These are phyloP conservation scores for Pouteria glomerata DNA, from an alignment of 148 eudicot species.

Conservation along the genomic window DNA sequence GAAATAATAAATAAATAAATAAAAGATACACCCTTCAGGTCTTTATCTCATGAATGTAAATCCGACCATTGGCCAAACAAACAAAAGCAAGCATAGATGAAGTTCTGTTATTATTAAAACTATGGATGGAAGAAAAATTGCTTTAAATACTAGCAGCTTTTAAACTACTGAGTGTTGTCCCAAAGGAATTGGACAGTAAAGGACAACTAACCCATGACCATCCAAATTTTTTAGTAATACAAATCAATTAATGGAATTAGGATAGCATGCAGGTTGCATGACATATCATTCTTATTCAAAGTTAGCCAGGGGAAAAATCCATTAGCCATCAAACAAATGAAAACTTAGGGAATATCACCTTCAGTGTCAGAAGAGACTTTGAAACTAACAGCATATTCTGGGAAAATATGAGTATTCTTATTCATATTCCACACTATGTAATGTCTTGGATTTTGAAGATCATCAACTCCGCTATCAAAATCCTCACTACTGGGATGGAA, in stretches of 20 bases:
- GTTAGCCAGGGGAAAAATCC: not conserved
- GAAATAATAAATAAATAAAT: no score
- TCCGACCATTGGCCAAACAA: not conserved
- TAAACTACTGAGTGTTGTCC: not conserved
- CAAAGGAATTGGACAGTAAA: constrained; percentile 1
- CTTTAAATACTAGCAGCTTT: not conserved
- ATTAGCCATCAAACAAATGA: no score
- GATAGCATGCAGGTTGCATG: no score
- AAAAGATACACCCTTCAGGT: not conserved
- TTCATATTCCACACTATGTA: constrained; percentile 88
- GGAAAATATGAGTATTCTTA: constrained; percentile 71
- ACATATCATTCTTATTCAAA: not conserved
- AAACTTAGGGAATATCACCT: constrained; percentile 49
- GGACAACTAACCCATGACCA: constrained; percentile 1
- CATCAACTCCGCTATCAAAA: constrained; percentile 91
- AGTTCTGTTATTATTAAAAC: no score
- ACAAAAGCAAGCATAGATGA: not conserved
- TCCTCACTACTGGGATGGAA: constrained; percentile 74
- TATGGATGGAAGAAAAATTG: not conserved
- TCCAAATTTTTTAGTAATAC: no score
- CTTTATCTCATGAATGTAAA: not conserved
- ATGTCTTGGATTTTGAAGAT: constrained; percentile 58
- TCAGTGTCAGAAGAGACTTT: constrained; percentile 51
- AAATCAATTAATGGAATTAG: no score
- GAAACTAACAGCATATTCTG: constrained; percentile 85